Base-by-base conservation (phyloP, 2,329 filamentous ascomycete genomes). In the Nectriaceae sp. region DNA sequence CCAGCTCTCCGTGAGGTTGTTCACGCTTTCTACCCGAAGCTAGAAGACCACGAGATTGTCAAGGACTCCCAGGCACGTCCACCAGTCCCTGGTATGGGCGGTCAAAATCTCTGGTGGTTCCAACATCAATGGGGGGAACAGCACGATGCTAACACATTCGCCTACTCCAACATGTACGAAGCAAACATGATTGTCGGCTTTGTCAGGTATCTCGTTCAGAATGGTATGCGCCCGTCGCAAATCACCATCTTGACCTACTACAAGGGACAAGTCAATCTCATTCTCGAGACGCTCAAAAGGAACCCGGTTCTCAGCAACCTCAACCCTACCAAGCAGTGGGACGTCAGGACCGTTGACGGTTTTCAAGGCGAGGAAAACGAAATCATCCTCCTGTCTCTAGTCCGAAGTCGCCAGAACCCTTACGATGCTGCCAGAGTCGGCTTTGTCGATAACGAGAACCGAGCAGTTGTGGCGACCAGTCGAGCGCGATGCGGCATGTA, bases 321-420 rank as follows among this genome's bases (percentile, higher is more conserved):
- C 18, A 61, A 64, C 5, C 66, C 63, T 3, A 33, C 42, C 44
- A 53, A 38, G 62, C 79, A 56, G 31, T 69, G 60, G 62, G 86
- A 86, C 2, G 85, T 96, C 1, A 81, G 83, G 26, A 96, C 91
- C 0, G 89, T 97, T 0, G 92, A 96, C 61, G 89, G 88, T 0
- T 96, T 93, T 61, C 91, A 96, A 65, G 91, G 91, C 11, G 90
- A 96, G 60, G 90, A 96, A 64, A 96, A 96, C 53, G 88, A 92
- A 20, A 75, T 96, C 8, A 77, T 97, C 10, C 65, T 96, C 2
- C 72, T 96, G 0, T 96, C 91, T 0, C 73, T 96, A 0, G 90
- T 94, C 3, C 81, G 92, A 37, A 91, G 86, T 54, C 87, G 86
- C 29, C 55, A 64, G 2, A 60, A 70, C 2, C 62, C 71, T 4